Conservation (phyloP, 164 flowering plant genomes). For the Tinospora cordifolia region DNA sequence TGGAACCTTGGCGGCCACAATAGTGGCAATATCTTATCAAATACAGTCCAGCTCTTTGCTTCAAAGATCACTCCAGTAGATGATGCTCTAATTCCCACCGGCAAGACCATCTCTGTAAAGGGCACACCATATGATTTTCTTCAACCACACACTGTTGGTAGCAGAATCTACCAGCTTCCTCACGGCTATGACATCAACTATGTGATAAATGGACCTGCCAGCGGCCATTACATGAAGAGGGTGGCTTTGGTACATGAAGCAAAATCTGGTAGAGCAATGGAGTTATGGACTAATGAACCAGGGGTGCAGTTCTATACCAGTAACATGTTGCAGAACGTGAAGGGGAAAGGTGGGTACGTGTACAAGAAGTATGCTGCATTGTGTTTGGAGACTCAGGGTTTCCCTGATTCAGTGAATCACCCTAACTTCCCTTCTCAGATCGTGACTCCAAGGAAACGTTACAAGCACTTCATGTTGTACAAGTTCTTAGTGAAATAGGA, state of each 20-base stretch:
- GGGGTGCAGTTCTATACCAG: conserved; percentile 70
- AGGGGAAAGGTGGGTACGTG: conserved; percentile 58
- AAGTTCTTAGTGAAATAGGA: conserved; percentile 29
- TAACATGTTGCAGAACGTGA: conserved; percentile 29
- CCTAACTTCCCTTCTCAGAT: conserved; percentile 77
- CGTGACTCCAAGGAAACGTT: conserved; percentile 45
- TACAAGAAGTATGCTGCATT: conserved; percentile 40
- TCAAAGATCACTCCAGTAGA: conserved; percentile 58
- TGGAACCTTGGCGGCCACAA: conserved; percentile 79
- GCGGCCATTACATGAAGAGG: conserved; percentile 20
- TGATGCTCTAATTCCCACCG: conserved; percentile 64
- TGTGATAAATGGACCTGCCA: conserved; percentile 29
- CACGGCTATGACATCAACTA: conserved; percentile 69
- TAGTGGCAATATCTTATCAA: conserved; percentile 50
- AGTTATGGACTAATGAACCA: conserved; percentile 45
- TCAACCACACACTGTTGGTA: conserved; percentile 31
- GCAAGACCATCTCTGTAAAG: conserved; percentile 41
- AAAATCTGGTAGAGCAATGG: conserved; percentile 51
- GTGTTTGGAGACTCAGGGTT: conserved; percentile 76
- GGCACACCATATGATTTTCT: conserved; percentile 72
- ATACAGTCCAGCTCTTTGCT: conserved; percentile 46
- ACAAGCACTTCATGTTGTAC: conserved; percentile 48
- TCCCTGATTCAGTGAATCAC: conserved; percentile 78
- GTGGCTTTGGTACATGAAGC: conserved; percentile 41
- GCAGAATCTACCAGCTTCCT: conserved; percentile 38